Evolutionary conservation across 176 grass and related monocot genomes (phyloP).

Genomic region (Panicum miliaceum): DNA sequence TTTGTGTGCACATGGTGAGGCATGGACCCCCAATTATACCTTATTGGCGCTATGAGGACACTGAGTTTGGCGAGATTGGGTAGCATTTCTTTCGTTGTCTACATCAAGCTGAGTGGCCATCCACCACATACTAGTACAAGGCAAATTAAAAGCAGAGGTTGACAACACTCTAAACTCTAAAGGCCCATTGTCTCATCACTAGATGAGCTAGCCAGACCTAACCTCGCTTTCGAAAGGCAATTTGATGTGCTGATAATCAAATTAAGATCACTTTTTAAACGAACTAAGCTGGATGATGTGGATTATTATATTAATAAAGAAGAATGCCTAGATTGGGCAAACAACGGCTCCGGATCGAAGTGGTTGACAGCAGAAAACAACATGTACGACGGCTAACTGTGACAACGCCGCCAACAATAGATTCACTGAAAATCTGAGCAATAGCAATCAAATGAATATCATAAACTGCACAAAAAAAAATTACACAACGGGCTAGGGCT

Average conservation of each 20-base stretch:
- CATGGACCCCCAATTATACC: background rate
- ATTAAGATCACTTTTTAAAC: no score
- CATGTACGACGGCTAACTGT: no score
- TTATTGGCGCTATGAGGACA: background rate
- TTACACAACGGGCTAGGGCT: background rate
- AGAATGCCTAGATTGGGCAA: no score
- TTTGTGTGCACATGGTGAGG: background rate
- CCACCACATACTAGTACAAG: background rate
- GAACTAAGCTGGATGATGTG: no score
- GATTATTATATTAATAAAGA: no score
- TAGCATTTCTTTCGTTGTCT: background rate
- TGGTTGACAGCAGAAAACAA: no score
- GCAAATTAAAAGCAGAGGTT: background rate
- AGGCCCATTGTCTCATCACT: background rate
- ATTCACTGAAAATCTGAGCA: no score
- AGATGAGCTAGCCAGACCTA: background rate
- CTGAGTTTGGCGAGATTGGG: background rate
- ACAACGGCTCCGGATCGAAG: no score
- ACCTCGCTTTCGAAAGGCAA: background rate
- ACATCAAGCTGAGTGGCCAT: background rate
- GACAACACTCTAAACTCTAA: no score
- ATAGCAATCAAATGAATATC: no score
- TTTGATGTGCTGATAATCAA: background rate
- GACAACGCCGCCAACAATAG: no score
- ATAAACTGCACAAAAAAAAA: background rate